A percentile compares a stretch with the other conserved stretches of the same genome.
Evolutionary conservation across 345 rosid genomes (phyloP).

Genomic region (Eucalyptus erythrocorys): DNA sequence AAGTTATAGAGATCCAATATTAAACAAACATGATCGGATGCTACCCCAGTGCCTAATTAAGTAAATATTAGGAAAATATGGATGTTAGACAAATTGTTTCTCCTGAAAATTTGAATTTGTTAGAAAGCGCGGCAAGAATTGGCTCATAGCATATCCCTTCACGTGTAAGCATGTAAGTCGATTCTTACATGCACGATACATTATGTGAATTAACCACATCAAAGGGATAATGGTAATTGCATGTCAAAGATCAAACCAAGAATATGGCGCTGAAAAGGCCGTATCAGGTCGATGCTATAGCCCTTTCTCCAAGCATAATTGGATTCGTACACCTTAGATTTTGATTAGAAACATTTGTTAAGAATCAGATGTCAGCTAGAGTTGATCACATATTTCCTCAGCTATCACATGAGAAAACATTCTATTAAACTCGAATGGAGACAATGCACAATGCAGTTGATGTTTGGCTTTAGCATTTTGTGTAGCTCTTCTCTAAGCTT

Average conservation of each 20-base stretch:
- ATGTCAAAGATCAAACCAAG: neutral
- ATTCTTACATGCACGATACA: neutral
- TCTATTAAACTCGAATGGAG: neutral
- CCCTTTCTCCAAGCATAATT: neutral
- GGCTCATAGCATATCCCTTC: neutral
- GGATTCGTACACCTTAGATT: neutral
- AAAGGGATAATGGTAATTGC: neutral
- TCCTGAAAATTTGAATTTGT: neutral
- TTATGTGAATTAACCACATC: neutral
- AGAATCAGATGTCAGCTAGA: neutral
- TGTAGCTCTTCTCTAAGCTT: no score
- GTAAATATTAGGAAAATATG: neutral
- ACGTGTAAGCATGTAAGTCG: neutral
- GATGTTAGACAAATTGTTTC: neutral
- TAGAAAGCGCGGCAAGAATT: neutral
- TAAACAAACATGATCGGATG: neutral
- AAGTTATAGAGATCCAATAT: neutral
- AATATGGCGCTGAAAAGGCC: accelerated
- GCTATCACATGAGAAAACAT: neutral
- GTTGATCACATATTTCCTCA: no score
- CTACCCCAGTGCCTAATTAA: neutral
- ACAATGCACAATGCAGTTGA: no score
- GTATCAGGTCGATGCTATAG: accelerated
- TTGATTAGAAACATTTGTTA: neutral
- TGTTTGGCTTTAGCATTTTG: neutral